phyloP scores from a whole-genome alignment of 2,329 filamentous ascomycete genomes.

The Ophiostoma pallidulum region DNA sequence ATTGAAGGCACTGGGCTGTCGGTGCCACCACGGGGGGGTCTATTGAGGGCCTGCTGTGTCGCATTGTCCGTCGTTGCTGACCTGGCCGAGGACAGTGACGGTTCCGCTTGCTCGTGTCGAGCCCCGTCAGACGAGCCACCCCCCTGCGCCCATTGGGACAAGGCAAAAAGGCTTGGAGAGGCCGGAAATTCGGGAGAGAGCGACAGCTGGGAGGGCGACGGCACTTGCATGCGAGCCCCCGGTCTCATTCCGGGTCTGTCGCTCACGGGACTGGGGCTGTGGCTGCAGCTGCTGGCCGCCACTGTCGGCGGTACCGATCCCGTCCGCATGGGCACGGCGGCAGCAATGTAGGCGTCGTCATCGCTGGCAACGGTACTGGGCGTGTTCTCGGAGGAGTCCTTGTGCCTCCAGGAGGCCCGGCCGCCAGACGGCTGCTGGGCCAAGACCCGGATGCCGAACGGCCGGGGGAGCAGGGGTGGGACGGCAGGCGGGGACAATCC shows the following conservation, averaged over 20 bases:
- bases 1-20: not conserved
- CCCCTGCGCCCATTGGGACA: no score
- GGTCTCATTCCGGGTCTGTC: no score
- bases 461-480: not conserved
- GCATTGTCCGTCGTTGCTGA: not conserved
- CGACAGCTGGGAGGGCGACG: not conserved
- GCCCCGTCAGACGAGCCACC: no score
- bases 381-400: slow-evolving; percentile 17
- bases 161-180: not conserved
- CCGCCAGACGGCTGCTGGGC: not conserved
- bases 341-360: slow-evolving; percentile 9
- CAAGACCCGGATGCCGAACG: not conserved
- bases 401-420: slow-evolving; percentile 13
- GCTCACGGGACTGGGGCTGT: no score
- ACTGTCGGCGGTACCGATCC: not conserved
- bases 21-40: not conserved
- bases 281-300: not conserved
- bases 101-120: no score
- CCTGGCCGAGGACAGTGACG: not conserved
- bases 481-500: not conserved
- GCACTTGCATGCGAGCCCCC: no score
- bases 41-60: not conserved
- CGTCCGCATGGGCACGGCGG: slow-evolving; percentile 2
- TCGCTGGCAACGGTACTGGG: slow-evolving; percentile 13
- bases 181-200: not conserved